These are phyloP conservation scores for Corymbia citriodora DNA, from an alignment of 441 rosid species.

Conservation along the genomic window DNA sequence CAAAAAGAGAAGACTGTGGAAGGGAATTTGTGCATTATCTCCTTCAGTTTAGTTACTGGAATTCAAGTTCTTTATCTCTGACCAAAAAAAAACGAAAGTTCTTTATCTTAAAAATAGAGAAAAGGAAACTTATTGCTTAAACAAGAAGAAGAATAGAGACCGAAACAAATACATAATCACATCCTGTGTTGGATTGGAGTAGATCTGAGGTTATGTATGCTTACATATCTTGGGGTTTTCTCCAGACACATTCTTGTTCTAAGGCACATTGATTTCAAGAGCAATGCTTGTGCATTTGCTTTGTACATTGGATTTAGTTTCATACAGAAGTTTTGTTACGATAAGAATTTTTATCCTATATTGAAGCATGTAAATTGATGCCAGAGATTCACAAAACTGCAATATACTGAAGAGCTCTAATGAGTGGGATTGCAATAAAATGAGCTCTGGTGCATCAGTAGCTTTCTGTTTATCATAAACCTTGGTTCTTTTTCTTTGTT, in stretches of 20 bases:
- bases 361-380: not conserved
- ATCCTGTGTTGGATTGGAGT: not conserved
- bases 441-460: not conserved
- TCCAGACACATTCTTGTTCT: not conserved
- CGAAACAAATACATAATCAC: not conserved
- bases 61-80: not conserved
- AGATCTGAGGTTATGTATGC: not conserved
- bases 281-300: not conserved
- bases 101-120: not conserved
- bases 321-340: not conserved
- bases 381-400: not conserved
- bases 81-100: not conserved
- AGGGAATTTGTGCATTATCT: not conserved
- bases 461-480: not conserved
- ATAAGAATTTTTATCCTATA: not conserved
- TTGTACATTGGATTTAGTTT: not conserved
- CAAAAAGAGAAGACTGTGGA: not conserved
- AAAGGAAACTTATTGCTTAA: not conserved
- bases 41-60: not conserved
- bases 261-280: not conserved
- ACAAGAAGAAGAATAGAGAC: not conserved
- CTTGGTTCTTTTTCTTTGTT: not conserved
- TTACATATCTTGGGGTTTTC: not conserved
- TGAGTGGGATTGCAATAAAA: not conserved
- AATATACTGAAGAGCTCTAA: not conserved